Evolutionary conservation across 1,284 basidiomycete species (phyloP).

Genomic region (Tylopilus sp.): DNA sequence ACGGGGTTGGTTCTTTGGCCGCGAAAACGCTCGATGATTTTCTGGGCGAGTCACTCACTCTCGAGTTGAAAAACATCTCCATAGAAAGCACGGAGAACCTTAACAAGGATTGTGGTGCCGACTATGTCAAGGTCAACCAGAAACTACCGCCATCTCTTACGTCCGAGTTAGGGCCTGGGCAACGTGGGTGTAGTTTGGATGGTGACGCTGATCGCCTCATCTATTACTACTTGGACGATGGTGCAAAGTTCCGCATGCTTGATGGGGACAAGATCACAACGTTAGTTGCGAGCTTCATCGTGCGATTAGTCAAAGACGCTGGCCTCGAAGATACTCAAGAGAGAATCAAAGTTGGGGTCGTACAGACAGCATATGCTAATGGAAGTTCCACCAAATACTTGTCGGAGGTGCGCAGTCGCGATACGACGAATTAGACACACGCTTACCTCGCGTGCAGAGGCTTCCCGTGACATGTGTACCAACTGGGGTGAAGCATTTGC

Average conservation of each 20-base stretch:
- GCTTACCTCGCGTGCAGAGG: constrained; percentile 48
- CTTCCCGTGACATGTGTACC: constrained; percentile 94
- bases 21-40: constrained; percentile 58
- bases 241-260: constrained; percentile 82
- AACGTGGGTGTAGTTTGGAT: constrained; percentile 91
- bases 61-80: constrained; percentile 69
- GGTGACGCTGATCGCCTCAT: constrained; percentile 98
- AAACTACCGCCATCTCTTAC: constrained; percentile 74
- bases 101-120: constrained; percentile 91
- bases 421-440: neutral
- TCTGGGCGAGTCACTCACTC: constrained; percentile 54
- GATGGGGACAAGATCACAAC: constrained; percentile 99
- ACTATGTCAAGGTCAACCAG: constrained; percentile 95
- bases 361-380: constrained; percentile 99
- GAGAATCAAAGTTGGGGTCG: constrained; percentile 82
- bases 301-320: constrained; percentile 83
- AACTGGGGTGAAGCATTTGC: constrained; percentile 97
- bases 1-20: constrained; percentile 88
- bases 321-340: constrained; percentile 57
- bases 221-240: constrained; percentile 87
- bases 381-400: constrained; percentile 95
- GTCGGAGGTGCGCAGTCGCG: constrained; percentile 53
- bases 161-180: constrained; percentile 59
- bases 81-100: constrained; percentile 71
- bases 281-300: constrained; percentile 90